Percentiles rank a stretch among this genome's conserved stretches.
phyloP scores from a whole-genome alignment of 352 stramenopile genomes.

The Globisporangium emineosum region DNA sequence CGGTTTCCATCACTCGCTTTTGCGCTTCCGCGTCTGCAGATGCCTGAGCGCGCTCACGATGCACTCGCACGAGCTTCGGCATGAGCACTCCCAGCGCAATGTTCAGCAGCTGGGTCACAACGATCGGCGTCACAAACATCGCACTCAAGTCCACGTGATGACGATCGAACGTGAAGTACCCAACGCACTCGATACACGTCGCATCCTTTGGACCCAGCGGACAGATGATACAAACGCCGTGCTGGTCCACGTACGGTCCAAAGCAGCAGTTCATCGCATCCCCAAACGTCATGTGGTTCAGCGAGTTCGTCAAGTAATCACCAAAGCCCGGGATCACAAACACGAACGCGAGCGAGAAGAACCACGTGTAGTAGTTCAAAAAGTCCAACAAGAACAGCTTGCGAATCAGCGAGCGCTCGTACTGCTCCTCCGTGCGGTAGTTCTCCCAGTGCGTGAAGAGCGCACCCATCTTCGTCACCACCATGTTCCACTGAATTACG shows the following conservation, averaged over 20 bases:
- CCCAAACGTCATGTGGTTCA: slow-evolving; percentile 80
- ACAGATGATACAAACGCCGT: slow-evolving; percentile 60
- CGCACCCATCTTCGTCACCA: slow-evolving; percentile 83
- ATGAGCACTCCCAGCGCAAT: slow-evolving; percentile 65
- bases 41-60: slow-evolving; percentile 54
- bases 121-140: slow-evolving; percentile 86
- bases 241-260: slow-evolving; percentile 75
- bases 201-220: slow-evolving; percentile 62
- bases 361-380: slow-evolving; percentile 91
- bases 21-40: slow-evolving; percentile 60
- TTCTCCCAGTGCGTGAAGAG: slow-evolving; percentile 90
- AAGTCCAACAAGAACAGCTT: slow-evolving; percentile 88
- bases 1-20: slow-evolving; percentile 62
- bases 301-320: slow-evolving; percentile 81
- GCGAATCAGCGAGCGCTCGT: slow-evolving; percentile 76
- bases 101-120: slow-evolving; percentile 82
- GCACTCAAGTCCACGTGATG: slow-evolving; percentile 80
- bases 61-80: slow-evolving; percentile 66
- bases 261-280: slow-evolving; percentile 88
- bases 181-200: slow-evolving; percentile 72
- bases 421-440: slow-evolving; percentile 82
- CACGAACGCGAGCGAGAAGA: slow-evolving; percentile 87
- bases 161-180: slow-evolving; percentile 81
- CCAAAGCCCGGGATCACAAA: slow-evolving; percentile 84
- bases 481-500: slow-evolving; percentile 88